These are phyloP conservation scores for Blastocystis hominis DNA, from an alignment of 352 stramenopile genomes.

Conservation along the genomic window DNA sequence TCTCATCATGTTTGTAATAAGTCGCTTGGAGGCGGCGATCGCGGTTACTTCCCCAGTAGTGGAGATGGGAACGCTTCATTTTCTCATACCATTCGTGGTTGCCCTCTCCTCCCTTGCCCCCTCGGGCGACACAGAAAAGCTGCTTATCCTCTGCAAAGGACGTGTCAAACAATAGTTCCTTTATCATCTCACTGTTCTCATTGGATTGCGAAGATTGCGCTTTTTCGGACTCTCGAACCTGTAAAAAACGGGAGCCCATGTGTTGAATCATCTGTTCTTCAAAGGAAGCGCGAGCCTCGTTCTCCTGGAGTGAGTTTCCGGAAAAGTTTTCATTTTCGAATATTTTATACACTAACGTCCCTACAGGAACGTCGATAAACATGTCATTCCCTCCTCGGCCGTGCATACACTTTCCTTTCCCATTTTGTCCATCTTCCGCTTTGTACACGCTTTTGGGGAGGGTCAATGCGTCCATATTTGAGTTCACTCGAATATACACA, in stretches of 20 bases:
- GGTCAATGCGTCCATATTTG: not conserved
- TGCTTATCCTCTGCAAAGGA: not conserved
- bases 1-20: not conserved
- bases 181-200: not conserved
- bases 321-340: not conserved
- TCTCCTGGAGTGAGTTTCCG: constrained; percentile 63
- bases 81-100: constrained; percentile 32
- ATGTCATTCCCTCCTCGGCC: constrained; percentile 68
- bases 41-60: constrained; percentile 8
- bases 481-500: not conserved
- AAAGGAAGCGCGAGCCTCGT: constrained; percentile 26
- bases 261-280: constrained; percentile 1
- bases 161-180: not conserved
- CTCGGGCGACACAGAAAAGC: not conserved
- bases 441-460: constrained; percentile 18
- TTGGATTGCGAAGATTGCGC: constrained; percentile 7
- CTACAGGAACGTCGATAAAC: constrained; percentile 72
- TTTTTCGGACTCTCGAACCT: not conserved
- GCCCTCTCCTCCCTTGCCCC: constrained; percentile 3
- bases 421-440: constrained; percentile 55
- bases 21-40: constrained; percentile 3
- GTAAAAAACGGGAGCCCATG: not conserved
- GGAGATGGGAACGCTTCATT: not conserved
- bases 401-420: constrained; percentile 34
- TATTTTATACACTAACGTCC: constrained; percentile 72